phyloP scores from a whole-genome alignment of 192 early-diverging fungal species.

The Anaeromyces robustus region DNA sequence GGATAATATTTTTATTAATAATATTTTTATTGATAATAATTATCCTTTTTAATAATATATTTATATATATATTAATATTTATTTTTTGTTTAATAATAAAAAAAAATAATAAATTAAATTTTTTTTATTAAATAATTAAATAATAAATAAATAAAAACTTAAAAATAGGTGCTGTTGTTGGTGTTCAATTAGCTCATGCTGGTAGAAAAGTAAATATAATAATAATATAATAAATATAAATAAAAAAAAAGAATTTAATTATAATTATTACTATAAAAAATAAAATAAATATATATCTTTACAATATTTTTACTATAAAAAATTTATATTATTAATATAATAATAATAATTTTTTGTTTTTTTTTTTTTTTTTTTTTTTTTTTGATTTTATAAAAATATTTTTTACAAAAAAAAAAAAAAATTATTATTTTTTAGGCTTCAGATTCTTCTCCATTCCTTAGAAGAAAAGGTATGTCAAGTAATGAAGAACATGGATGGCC shows the following conservation, averaged over 20 bases:
- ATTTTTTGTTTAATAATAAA: neutral
- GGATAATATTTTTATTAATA: no score
- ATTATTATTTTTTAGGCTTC: conserved; percentile 6
- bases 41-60: no score
- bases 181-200: conserved; percentile 69
- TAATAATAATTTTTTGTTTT: conserved; percentile 10
- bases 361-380: neutral
- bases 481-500: conserved; percentile 50
- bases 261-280: no score
- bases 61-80: no score
- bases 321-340: no score
- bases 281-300: no score
- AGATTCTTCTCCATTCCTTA: neutral
- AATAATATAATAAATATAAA: neutral
- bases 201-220: conserved; percentile 49
- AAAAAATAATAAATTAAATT: neutral
- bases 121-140: no score
- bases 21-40: no score
- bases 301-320: no score
- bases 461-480: conserved; percentile 8
- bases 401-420: neutral
- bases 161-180: neutral
- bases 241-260: no score
- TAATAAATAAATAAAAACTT: no score
- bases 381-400: neutral